These are phyloP conservation scores for Corynascus novoguineensis DNA, from an alignment of 495 filamentous ascomycete genomes.

Conservation along the genomic window DNA sequence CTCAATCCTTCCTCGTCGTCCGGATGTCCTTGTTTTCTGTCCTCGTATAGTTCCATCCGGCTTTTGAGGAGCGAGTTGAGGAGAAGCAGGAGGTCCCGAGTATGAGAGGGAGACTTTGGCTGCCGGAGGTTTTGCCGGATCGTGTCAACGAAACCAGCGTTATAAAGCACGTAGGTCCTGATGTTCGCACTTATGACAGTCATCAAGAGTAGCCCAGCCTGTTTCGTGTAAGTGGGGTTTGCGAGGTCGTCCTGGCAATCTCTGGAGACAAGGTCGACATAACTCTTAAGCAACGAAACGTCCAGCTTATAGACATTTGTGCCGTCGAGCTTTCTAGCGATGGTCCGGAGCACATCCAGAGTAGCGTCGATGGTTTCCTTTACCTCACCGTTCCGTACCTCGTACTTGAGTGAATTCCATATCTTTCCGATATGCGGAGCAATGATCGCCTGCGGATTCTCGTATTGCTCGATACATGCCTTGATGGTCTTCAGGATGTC, in stretches of 20 bases:
- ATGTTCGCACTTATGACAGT: constrained; percentile 35
- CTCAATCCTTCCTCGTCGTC: constrained; percentile 26
- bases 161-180: constrained; percentile 32
- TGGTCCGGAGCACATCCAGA: constrained; percentile 41
- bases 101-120: constrained; percentile 37
- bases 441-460: constrained; percentile 34
- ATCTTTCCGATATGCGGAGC: constrained; percentile 40
- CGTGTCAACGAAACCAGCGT: constrained; percentile 30
- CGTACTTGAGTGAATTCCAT: constrained; percentile 53
- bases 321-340: constrained; percentile 37
- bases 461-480: constrained; percentile 41
- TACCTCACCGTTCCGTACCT: constrained; percentile 52
- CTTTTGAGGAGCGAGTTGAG: constrained; percentile 38
- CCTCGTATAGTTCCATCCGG: constrained; percentile 29
- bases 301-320: constrained; percentile 31
- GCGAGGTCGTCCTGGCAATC: constrained; percentile 42
- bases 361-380: constrained; percentile 46
- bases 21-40: constrained; percentile 19
- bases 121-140: constrained; percentile 37
- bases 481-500: constrained; percentile 47
- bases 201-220: constrained; percentile 42
- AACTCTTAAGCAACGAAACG: constrained; percentile 29
- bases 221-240: constrained; percentile 41
- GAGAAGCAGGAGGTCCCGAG: constrained; percentile 38
- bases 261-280: constrained; percentile 34